A percentile compares a stretch with the other conserved stretches of the same genome.
Evolutionary conservation across 2,329 filamentous ascomycete genomes (phyloP).

Genomic region (Nakataea oryzae): DNA sequence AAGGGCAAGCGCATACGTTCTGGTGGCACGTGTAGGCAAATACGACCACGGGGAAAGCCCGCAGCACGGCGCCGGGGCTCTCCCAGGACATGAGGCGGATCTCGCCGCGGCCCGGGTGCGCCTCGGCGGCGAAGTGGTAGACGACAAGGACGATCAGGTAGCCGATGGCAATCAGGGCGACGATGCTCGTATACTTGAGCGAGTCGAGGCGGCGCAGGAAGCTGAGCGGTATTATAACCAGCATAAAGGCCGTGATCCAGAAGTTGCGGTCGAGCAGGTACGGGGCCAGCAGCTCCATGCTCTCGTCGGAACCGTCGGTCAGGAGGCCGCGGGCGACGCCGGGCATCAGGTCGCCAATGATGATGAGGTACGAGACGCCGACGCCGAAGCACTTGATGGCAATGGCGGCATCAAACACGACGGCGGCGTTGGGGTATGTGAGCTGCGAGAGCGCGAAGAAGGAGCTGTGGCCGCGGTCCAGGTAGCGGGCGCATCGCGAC

Average conservation of each 20-base stretch:
- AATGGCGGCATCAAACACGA: conserved; percentile 92
- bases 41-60: conserved; percentile 86
- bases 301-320: conserved; percentile 23
- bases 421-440: conserved; percentile 91
- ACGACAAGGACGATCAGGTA: conserved; percentile 90
- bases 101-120: conserved; percentile 59
- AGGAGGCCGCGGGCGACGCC: conserved; percentile 75
- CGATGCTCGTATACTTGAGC: conserved; percentile 90
- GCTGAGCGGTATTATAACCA: conserved; percentile 87
- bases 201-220: conserved; percentile 89
- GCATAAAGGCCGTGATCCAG: conserved; percentile 97
- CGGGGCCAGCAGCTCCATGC: conserved; percentile 47
- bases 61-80: conserved; percentile 67
- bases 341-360: conserved; percentile 97
- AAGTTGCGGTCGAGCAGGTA: conserved; percentile 88
- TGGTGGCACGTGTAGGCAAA: conserved; percentile 99
- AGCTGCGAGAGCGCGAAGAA: conserved; percentile 97
- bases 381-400: conserved; percentile 98
- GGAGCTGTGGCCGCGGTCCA: conserved; percentile 78
- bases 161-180: conserved; percentile 85
- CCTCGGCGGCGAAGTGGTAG: conserved; percentile 81
- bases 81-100: conserved; percentile 69
- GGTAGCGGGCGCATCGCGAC: conserved; percentile 81
- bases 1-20: conserved; percentile 50
- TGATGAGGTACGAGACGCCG: conserved; percentile 94